Base-by-base conservation (phyloP, 2,329 filamentous ascomycete species). In the Xylariaceae sp. region DNA sequence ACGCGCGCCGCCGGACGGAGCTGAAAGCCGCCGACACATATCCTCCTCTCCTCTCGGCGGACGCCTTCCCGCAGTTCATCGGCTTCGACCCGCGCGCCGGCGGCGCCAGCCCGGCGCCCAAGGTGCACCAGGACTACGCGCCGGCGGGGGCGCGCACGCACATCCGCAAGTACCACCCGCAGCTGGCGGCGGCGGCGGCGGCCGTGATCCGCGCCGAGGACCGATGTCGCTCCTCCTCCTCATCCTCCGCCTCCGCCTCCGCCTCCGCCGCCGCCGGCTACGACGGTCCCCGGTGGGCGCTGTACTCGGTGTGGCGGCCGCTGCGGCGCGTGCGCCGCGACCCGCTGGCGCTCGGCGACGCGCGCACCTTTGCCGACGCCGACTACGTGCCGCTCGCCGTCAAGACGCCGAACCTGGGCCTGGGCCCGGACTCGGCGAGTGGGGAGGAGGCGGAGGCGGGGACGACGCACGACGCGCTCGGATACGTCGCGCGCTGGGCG, bases 101-200 rank as follows among this genome's bases (percentile, higher is more conserved):
- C 21, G 47, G 50, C 18, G 50, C 37, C 11, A 41, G 37, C 13
- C 50, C 51, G 8, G 49, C 52, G 5, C 49, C 51, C 9, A 53
- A 53, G 38, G 44, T 52, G 16, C 52, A 54, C 28, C 33, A 51
- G 10, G 52, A 56, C 38, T 53, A 49, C 31, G 37, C 52, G 5
- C 19, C 13, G 15, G 29, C n/a, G 15, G 14, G 13, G 12, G 22
- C 30, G 17, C 19, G 10, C 13, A 17, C 15, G 13, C 19, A 24
- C 17, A 4, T 32, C 5, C 19, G 14, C 6, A 11, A 24, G 14
- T 19, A 5, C 13, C 21, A 32, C 17, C 21, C 21, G 14, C 9
- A 9, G 5, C 19, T 31, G 4, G 18, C n/a, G 19, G 19, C 13
- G 5, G 29, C 19, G 5, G 18, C 29, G 10, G 19, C 11, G 9